These are phyloP conservation scores for Teratosphaeria viscida DNA, from an alignment of 2,329 filamentous ascomycete genomes.

Conservation along the genomic window DNA sequence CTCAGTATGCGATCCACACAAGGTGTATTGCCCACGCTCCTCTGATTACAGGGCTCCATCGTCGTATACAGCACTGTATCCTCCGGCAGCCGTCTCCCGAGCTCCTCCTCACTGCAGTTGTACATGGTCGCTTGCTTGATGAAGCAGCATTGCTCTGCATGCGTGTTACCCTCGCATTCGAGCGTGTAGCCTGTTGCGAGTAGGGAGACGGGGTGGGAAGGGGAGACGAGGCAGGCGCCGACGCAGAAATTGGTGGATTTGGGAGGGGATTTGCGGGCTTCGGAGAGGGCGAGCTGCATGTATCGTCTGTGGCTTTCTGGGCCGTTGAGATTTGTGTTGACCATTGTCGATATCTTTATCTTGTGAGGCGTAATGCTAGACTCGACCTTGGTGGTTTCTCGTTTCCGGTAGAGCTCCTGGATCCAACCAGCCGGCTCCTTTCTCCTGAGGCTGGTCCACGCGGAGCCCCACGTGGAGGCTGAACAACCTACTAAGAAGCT, in stretches of 20 bases:
- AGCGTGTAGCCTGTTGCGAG: slow-evolving; percentile 81
- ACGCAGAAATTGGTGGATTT: slow-evolving; percentile 90
- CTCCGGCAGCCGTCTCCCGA: slow-evolving; percentile 43
- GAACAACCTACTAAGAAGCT: not conserved
- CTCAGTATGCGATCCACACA: slow-evolving; percentile 70
- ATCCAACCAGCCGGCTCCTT: not conserved
- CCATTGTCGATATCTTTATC: not conserved
- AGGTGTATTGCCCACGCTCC: slow-evolving; percentile 62
- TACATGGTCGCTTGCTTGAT: slow-evolving; percentile 50
- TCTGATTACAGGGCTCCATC: slow-evolving; percentile 72
- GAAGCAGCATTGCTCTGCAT: slow-evolving; percentile 89
- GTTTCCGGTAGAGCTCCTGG: not conserved
- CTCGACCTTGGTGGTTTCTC: not conserved
- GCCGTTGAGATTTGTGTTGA: not conserved
- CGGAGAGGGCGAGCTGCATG: slow-evolving; percentile 63
- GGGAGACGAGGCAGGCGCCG: slow-evolving; percentile 61
- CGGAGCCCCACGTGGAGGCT: not conserved
- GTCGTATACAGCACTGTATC: slow-evolving; percentile 72
- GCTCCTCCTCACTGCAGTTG: slow-evolving; percentile 40
- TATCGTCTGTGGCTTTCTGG: slow-evolving; percentile 26
- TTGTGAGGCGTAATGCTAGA: not conserved
- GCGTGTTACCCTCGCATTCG: slow-evolving; percentile 84
- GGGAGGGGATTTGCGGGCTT: slow-evolving; percentile 69
- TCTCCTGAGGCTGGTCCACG: not conserved
- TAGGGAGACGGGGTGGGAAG: slow-evolving; percentile 42